Conservation (phyloP, 768 basidiomycete genomes). For the Chalciporus sphaerocephalus region DNA sequence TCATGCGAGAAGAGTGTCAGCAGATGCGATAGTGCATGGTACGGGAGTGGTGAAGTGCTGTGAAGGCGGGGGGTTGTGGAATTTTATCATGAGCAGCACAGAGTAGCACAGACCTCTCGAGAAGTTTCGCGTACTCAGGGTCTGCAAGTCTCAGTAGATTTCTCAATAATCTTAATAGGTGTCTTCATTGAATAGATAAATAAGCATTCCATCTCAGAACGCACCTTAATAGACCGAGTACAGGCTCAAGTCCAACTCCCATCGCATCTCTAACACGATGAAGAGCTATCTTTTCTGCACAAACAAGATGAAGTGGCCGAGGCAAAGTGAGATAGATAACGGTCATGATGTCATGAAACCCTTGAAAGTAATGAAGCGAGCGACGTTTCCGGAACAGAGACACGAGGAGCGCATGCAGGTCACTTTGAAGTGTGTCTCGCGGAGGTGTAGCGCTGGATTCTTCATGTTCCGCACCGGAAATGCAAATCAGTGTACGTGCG, state of each 20-base stretch:
- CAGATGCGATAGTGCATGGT: slow-evolving; percentile 85
- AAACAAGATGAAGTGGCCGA: slow-evolving; percentile 48
- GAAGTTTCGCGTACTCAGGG: slow-evolving; percentile 58
- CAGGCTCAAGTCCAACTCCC: slow-evolving; percentile 78
- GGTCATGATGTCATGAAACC: slow-evolving; percentile 89
- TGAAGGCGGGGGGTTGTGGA: not conserved
- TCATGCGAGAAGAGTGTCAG: slow-evolving; percentile 92
- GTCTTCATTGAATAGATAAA: not conserved
- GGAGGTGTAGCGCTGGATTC: slow-evolving; percentile 13
- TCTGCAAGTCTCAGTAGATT: slow-evolving; percentile 71
- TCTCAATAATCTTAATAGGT: slow-evolving; percentile 55
- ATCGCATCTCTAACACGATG: slow-evolving; percentile 74
- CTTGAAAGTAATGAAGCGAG: slow-evolving; percentile 80
- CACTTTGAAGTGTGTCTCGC: slow-evolving; percentile 55
- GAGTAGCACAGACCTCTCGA: slow-evolving; percentile 52
- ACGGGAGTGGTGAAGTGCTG: slow-evolving; percentile 77
- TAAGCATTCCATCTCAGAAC: not conserved
- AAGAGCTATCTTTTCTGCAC: slow-evolving; percentile 39
- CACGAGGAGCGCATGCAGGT: slow-evolving; percentile 70
- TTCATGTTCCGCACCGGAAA: slow-evolving; percentile 15
- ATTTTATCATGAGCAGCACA: slow-evolving; percentile 1
- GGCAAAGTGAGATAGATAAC: slow-evolving; percentile 78
- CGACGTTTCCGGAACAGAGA: slow-evolving; percentile 69
- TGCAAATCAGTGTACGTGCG: slow-evolving; percentile 6
- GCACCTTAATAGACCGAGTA: slow-evolving; percentile 75